These are phyloP conservation scores for Fusarium pseudoanthophilum DNA, from an alignment of 2,329 filamentous ascomycete species.

Conservation along the genomic window DNA sequence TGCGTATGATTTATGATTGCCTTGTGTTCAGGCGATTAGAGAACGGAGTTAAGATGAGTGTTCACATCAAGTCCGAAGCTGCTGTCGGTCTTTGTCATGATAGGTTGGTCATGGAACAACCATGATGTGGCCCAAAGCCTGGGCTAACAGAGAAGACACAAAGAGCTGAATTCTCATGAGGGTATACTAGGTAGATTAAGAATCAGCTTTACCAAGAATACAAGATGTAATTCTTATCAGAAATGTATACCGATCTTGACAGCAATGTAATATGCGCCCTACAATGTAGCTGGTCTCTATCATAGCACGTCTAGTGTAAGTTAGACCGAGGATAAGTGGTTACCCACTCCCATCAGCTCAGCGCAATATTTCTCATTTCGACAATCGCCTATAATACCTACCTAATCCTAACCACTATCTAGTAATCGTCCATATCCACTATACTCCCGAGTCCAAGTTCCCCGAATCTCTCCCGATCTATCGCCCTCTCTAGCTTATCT, in stretches of 20 bases:
- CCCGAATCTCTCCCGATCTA: neutral
- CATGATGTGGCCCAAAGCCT: neutral
- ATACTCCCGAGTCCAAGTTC: neutral
- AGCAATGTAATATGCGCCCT: neutral
- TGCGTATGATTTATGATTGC: neutral
- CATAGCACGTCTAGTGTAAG: neutral
- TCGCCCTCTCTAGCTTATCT: conserved; percentile 4
- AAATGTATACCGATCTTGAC: neutral
- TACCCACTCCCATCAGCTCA: neutral
- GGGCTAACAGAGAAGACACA: neutral
- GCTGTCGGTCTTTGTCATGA: neutral
- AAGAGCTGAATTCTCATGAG: neutral
- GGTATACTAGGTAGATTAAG: neutral
- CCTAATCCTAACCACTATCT: neutral
- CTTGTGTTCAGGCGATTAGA: too few species aligned
- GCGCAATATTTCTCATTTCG: neutral
- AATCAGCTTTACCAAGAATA: rapidly evolving
- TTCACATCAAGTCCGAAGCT: neutral
- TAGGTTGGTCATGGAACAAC: neutral
- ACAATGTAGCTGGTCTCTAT: neutral
- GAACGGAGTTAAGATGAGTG: neutral
- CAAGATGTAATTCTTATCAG: neutral
- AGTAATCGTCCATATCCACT: neutral
- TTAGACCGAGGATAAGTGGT: neutral
- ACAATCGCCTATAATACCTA: neutral